Percentiles rank a stretch among this genome's conserved stretches.
Conservation (phyloP, 108 stramenopile genomes). For the Pseudonitzschia delicatissima region DNA sequence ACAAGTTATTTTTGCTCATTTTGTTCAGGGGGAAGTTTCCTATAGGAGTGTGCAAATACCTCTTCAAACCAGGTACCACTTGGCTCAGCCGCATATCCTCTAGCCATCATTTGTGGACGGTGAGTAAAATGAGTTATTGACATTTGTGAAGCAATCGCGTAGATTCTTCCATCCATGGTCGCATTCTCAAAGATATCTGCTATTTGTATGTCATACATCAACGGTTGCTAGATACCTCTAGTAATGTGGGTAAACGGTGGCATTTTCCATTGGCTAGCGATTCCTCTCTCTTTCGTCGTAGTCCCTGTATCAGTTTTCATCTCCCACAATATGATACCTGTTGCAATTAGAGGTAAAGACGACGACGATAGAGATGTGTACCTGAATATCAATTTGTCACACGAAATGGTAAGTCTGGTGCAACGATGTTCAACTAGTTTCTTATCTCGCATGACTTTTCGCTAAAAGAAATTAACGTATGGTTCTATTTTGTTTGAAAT, state of each 20-base stretch:
- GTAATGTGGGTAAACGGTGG: conserved; percentile 47
- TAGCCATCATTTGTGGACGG: conserved; percentile 82
- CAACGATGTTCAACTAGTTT: neutral
- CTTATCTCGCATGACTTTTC: neutral
- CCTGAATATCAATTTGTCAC: conserved; percentile 38
- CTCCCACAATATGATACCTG: conserved; percentile 63
- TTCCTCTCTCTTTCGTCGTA: conserved; percentile 49
- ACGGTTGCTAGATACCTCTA: conserved; percentile 51
- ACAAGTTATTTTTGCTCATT: no score
- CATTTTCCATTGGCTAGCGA: conserved; percentile 27
- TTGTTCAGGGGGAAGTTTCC: conserved; percentile 52
- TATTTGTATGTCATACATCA: no score
- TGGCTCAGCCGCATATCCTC: conserved; percentile 62
- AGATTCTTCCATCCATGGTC: no score
- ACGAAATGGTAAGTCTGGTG: conserved; percentile 11
- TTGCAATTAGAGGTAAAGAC: conserved; percentile 24
- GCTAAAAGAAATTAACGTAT: neutral
- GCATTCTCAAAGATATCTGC: no score
- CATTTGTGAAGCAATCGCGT: no score
- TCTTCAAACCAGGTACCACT: conserved; percentile 66
- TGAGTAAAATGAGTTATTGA: no score
- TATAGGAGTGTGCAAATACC: conserved; percentile 73
- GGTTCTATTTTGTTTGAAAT: neutral
- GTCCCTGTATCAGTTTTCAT: conserved; percentile 52
- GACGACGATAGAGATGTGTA: conserved; percentile 42